Evolutionary conservation across 2,329 filamentous ascomycete genomes (phyloP).

Genomic region (Domatiomyces catenatus): DNA sequence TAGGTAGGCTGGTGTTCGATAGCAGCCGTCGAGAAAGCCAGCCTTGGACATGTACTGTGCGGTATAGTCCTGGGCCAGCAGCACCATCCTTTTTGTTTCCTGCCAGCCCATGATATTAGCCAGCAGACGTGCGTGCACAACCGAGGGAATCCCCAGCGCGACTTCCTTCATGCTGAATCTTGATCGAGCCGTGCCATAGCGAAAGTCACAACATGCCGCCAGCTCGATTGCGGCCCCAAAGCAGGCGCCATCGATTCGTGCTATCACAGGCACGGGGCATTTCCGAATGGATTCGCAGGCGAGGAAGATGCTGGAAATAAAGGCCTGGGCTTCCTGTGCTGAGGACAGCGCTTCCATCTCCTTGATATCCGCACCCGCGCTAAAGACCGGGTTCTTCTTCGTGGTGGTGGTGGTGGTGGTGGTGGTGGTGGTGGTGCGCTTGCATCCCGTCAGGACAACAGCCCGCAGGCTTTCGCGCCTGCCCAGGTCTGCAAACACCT

Average conservation of each 20-base stretch:
- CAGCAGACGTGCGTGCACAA: conserved; percentile 13
- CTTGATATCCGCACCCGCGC: conserved; percentile 79
- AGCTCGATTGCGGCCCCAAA: conserved; percentile 11
- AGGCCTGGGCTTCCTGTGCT: conserved; percentile 20
- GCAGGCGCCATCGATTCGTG: conserved; percentile 9
- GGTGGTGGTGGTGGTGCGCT: conserved; percentile 32
- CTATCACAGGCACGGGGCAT: conserved; percentile 1
- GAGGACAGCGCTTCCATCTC: conserved; percentile 35
- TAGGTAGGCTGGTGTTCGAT: background rate
- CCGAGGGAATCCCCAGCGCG: conserved; percentile 11
- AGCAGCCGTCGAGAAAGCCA: conserved; percentile 9
- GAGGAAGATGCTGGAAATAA: conserved; percentile 23
- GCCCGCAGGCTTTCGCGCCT: background rate
- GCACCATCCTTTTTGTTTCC: conserved; percentile 9
- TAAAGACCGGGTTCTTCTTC: conserved; percentile 92
- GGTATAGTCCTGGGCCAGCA: conserved; percentile 4
- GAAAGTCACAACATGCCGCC: conserved; percentile 15
- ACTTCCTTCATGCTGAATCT: conserved; percentile 15
- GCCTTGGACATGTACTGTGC: conserved; percentile 2
- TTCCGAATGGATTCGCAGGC: conserved; percentile 10
- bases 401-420: too few species aligned
- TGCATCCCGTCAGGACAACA: background rate
- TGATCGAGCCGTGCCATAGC: conserved; percentile 5
- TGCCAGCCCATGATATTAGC: conserved; percentile 16
- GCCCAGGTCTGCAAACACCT: background rate